A percentile compares a stretch with the other conserved stretches of the same genome.
phyloP scores from a whole-genome alignment of 2,329 filamentous ascomycete genomes.

The Aspergillus transmontanensis region DNA sequence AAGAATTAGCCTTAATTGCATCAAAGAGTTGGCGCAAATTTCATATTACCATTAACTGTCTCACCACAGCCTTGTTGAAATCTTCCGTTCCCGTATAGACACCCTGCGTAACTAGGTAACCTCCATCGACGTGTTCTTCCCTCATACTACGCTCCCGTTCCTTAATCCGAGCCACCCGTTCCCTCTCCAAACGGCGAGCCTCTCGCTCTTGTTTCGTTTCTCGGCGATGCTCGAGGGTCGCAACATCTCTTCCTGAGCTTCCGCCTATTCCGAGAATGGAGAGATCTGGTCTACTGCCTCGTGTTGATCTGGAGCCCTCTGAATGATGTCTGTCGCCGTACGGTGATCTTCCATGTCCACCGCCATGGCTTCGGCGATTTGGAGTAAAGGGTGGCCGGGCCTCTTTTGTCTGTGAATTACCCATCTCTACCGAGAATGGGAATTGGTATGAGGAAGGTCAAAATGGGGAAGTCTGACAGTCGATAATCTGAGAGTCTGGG shows the following conservation, averaged over 20 bases:
- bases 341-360: slow-evolving; percentile 32
- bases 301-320: slow-evolving; percentile 50
- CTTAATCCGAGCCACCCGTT: slow-evolving; percentile 72
- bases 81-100: slow-evolving; percentile 92
- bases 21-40: neutral
- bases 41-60: slow-evolving; percentile 79
- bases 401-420: slow-evolving; percentile 52
- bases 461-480: neutral
- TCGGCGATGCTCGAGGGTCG: slow-evolving; percentile 62
- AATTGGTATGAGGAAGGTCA: slow-evolving; percentile 6
- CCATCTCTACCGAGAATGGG: slow-evolving; percentile 36
- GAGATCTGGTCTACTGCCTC: slow-evolving; percentile 61
- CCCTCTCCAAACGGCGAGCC: slow-evolving; percentile 79
- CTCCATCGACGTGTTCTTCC: slow-evolving; percentile 92
- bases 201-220: slow-evolving; percentile 93
- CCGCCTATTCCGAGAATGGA: slow-evolving; percentile 60
- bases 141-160: slow-evolving; percentile 88
- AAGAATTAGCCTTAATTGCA: slow-evolving; percentile 22
- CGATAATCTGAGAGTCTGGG: slow-evolving; percentile 8
- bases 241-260: slow-evolving; percentile 52
- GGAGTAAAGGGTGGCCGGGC: slow-evolving; percentile 37
- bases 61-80: slow-evolving; percentile 84
- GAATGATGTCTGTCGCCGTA: slow-evolving; percentile 33
- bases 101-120: slow-evolving; percentile 90
- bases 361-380: slow-evolving; percentile 31